A percentile compares a stretch with the other conserved stretches of the same genome.
Evolutionary conservation across 768 basidiomycete species (phyloP).

Genomic region (Boletellus sp.): DNA sequence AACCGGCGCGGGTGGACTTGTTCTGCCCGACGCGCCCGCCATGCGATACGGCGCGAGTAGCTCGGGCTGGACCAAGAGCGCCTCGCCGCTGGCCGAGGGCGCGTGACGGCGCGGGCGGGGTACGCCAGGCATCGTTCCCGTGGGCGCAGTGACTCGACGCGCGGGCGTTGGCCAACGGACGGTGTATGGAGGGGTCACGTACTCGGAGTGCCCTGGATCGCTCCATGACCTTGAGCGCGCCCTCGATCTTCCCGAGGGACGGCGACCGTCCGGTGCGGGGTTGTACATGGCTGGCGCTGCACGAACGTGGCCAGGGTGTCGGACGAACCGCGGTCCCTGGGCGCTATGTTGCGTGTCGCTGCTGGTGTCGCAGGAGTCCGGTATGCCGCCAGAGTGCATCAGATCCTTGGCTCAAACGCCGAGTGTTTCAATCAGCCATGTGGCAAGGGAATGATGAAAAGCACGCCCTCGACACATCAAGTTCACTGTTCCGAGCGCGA

Average conservation of each 20-base stretch:
- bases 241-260: constrained; percentile 8
- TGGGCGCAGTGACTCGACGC: constrained; percentile 20
- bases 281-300: constrained; percentile 12
- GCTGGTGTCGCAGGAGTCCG: background rate
- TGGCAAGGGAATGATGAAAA: no score
- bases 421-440: no score
- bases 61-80: no score
- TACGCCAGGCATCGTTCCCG: background rate
- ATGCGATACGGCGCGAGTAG: constrained; percentile 5
- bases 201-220: constrained; percentile 24
- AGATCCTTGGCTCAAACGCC: background rate
- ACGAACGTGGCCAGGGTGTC: background rate
- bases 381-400: no score
- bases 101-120: background rate
- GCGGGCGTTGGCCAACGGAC: constrained; percentile 24
- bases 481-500: no score
- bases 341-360: no score
- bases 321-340: background rate
- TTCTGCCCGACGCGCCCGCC: constrained; percentile 2
- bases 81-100: no score
- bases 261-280: constrained; percentile 9
- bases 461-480: no score
- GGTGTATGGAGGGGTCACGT: constrained; percentile 22
- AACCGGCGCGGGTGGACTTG: constrained; percentile 12
- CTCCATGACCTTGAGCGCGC: constrained; percentile 16